Conservation (phyloP, 2,329 filamentous ascomycete species). For the Colletotrichum sp. region DNA sequence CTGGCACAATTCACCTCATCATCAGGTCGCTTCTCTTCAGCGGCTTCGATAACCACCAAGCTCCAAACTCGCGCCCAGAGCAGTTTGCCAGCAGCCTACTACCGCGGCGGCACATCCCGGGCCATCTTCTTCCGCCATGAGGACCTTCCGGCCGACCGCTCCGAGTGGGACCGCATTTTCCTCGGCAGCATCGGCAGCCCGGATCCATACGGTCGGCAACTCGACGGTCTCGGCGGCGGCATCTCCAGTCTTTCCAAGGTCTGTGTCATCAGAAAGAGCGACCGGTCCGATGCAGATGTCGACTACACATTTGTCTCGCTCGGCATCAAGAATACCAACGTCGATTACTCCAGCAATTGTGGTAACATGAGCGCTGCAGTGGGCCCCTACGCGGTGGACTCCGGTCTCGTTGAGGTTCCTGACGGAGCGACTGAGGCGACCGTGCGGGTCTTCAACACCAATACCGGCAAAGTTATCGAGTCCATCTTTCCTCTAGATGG, state of each 20-base stretch:
- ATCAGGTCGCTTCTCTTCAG: not conserved
- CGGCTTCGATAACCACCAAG: not conserved
- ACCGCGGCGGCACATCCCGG: conserved; percentile 73
- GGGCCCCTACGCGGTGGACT: conserved; percentile 68
- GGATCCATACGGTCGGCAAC: conserved; percentile 71
- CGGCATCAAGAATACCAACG: conserved; percentile 62
- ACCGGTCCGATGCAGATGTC: conserved; percentile 57
- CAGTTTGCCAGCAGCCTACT: conserved; percentile 59
- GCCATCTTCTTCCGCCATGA: conserved; percentile 63
- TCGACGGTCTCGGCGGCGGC: conserved; percentile 74
- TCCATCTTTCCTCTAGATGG: conserved; percentile 59
- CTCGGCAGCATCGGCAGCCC: conserved; percentile 66
- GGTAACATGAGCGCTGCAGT: conserved; percentile 76
- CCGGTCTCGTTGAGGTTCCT: conserved; percentile 44
- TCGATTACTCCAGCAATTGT: conserved; percentile 75
- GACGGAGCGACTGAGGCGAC: conserved; percentile 38
- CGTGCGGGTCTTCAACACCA: conserved; percentile 73
- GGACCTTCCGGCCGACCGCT: conserved; percentile 53
- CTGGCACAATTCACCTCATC: not conserved
- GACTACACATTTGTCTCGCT: conserved; percentile 77
- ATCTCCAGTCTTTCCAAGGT: conserved; percentile 74
- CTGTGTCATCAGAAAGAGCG: conserved; percentile 64
- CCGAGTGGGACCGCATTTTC: conserved; percentile 59
- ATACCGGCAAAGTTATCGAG: conserved; percentile 69
- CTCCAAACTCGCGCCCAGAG: conserved; percentile 3